A percentile compares a stretch with the other conserved stretches of the same genome.
phyloP scores from a whole-genome alignment of 257 asterid species.

The Echium plantagineum region DNA sequence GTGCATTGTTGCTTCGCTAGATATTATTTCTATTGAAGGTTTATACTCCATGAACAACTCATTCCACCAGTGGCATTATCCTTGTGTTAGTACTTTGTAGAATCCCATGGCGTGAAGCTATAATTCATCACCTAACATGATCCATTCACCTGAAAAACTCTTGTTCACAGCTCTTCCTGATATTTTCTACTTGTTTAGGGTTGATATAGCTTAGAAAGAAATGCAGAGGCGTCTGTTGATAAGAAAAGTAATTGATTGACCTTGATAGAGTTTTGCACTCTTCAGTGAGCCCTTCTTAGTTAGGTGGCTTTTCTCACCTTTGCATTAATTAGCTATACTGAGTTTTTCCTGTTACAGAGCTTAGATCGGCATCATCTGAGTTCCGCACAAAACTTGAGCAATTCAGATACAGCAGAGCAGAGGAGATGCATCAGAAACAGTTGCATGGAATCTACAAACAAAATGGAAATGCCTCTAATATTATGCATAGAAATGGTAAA shows the following conservation, averaged over 20 bases:
- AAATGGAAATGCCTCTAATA: slow-evolving; percentile 15
- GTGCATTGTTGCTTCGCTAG: background rate
- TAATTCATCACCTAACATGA: background rate
- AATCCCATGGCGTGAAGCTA: background rate
- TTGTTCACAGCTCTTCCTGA: background rate
- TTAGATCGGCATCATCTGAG: slow-evolving; percentile 31
- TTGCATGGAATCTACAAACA: slow-evolving; percentile 12
- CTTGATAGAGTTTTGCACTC: background rate
- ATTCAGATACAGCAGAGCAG: slow-evolving; percentile 32
- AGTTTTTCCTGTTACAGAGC: slow-evolving; percentile 28
- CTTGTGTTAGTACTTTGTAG: background rate
- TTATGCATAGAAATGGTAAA: slow-evolving; percentile 22
- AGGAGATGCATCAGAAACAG: slow-evolving; percentile 23
- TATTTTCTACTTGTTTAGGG: background rate
- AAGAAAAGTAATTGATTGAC: background rate
- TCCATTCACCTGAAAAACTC: background rate
- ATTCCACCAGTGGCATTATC: background rate
- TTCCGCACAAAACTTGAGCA: slow-evolving; percentile 35
- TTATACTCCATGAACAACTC: background rate
- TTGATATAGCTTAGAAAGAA: background rate
- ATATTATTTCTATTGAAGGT: background rate
- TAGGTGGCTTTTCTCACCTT: background rate
- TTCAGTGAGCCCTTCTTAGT: background rate
- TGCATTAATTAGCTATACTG: background rate
- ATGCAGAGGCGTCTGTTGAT: background rate